Evolutionary conservation across 768 basidiomycete genomes (phyloP).

Genomic region (Cantharellus anzutake): DNA sequence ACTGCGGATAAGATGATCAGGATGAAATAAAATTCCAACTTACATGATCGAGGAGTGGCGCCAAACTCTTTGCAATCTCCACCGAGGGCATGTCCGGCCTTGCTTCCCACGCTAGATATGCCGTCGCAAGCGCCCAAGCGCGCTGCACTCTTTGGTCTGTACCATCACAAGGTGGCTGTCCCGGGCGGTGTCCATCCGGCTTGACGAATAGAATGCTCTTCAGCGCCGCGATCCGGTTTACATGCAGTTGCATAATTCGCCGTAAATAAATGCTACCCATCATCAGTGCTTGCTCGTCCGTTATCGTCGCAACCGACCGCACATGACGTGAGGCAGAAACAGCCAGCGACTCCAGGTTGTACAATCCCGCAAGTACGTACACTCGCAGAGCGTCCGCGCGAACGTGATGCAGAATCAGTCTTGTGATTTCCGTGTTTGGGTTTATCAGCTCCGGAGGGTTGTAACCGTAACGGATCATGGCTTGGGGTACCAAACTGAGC

Average conservation of each 20-base stretch:
- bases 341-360: conserved; percentile 55
- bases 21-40: too few relatives aligned
- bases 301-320: conserved; percentile 43
- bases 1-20: too few relatives aligned
- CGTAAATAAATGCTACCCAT: conserved; percentile 67
- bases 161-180: not conserved
- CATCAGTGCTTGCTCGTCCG: conserved; percentile 46
- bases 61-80: not conserved
- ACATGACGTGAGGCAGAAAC: conserved; percentile 57
- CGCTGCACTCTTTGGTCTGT: conserved; percentile 5
- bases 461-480: conserved; percentile 42
- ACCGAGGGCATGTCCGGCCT: not conserved
- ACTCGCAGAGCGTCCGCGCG: conserved; percentile 50
- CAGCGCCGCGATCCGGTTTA: conserved; percentile 63
- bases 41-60: not conserved
- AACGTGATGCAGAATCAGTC: conserved; percentile 41
- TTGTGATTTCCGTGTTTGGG: conserved; percentile 2
- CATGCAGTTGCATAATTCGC: conserved; percentile 66
- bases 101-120: conserved; percentile 5
- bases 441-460: conserved; percentile 25
- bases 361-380: conserved; percentile 47
- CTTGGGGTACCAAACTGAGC: conserved; percentile 35
- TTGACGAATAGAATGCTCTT: conserved; percentile 42
- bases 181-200: conserved; percentile 1
- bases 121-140: conserved; percentile 9